Evolutionary conservation across 2,329 filamentous ascomycete genomes (phyloP), one percentile per base, ranked within the genome.

Genomic region (Thelonectria olida): DNA sequence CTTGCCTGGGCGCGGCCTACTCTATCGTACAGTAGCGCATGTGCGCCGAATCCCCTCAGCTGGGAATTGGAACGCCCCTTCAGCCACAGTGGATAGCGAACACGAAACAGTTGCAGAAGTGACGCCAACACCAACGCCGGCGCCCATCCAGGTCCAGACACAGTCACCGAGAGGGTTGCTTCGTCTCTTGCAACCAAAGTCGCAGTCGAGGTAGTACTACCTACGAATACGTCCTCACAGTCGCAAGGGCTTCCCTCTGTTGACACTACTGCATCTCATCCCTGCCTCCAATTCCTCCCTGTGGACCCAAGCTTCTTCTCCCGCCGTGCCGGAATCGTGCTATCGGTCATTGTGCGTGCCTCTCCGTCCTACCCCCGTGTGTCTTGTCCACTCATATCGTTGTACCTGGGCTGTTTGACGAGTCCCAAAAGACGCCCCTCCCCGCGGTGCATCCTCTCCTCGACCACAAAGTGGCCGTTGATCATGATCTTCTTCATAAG

Each of bases 181-280:
- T 54, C 56, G 36, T 27, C 36, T 42, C 25, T 8, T 20, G 23
- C 34, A 19, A n/a, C 41, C 28, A 28, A 41, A 45, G 45, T 50
- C 59, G 34, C 44, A 49, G 31, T 50, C 34, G 36, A 48, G 25
- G 28, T 53, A n/a, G n/a, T n/a, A n/a, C n/a, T n/a, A n/a, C n/a
- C n/a, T n/a, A n/a, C n/a, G n/a, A n/a, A n/a, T n/a, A n/a, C n/a
- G 12, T 25, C 12, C 17, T 55, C 52, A 5, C 48, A 25, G 19
- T 42, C 28, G 27, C 44, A 55, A 25, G 38, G 22, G 27, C 15
- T 44, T 44, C 45, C 20, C 54, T 41, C 12, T 5, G n/a, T 25
- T 36, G 45, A 39, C 61, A 39, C 65, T 66, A 66, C 65, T 66
- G 65, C 63, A 66, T n/a, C 63, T 67, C 63, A 67, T 67, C 64